Base-by-base conservation (phyloP, 2,329 filamentous ascomycete species). In the Zalaria obscura region DNA sequence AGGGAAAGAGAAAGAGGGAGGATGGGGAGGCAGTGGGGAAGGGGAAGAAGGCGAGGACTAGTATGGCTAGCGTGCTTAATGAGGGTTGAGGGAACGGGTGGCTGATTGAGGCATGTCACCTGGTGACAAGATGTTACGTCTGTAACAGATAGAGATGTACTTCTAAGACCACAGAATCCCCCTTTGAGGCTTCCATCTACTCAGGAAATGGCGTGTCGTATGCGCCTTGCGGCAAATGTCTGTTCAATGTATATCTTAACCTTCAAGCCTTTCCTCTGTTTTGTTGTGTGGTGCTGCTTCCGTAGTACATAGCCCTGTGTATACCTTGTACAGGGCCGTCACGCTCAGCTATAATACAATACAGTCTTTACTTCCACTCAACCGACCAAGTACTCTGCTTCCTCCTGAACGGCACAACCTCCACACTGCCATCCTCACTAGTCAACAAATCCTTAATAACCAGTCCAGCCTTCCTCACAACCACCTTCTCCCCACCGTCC, bases 371-470 rank as follows among this genome's bases (percentile, higher is more conserved):
- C 39, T 41, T 37, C 67, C 67, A 72, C 44, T 61, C 55, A 8
- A 73, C 64, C 41, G 63, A 64, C 75, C 74, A 78, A 1, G 70
- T 78, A 52, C 67, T 59, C 63, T 80, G 70, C 3, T 76, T 76
- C 48, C 72, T 69, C 43, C 76, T 64, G 55, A 80, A 83, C 6
- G 77, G 76, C 47, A 83, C 75, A 35, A 84, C 73, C 54, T 79
- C 73, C 8, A 77, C 61, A 7, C 52, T 53, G 1, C 64, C 62
- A 32, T 70, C 70, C 8, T 70, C 64, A 26, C 67, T 73, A 53
- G 62, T 67, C 42, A 83, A 53, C 33, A 71, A 64, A 43, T 73
- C 66, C 27, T 64, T 60, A 32, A 83, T 70, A 45, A 62, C 68
- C 51, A 70, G 70, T n/a, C 64, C 66, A 38, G 67, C 67, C 57